A percentile compares a stretch with the other conserved stretches of the same genome.
These are phyloP conservation scores for Silene latifolia DNA, from an alignment of 148 eudicot species.

Conservation along the genomic window DNA sequence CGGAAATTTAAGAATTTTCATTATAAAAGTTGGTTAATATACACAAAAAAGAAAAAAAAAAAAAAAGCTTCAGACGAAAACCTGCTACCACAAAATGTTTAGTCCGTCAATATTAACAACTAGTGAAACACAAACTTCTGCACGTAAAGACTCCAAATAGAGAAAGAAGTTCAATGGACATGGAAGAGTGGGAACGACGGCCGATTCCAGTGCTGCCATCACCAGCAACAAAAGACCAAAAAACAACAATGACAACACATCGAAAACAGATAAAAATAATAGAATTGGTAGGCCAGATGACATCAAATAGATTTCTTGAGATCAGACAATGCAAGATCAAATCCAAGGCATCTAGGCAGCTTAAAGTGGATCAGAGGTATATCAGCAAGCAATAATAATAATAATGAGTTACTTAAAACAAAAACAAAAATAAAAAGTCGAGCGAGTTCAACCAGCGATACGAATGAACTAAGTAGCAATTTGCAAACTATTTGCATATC, in stretches of 20 bases:
- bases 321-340: background rate
- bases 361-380: background rate
- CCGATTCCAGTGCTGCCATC: background rate
- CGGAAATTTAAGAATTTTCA: background rate
- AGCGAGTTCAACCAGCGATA: background rate
- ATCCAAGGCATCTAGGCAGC: background rate
- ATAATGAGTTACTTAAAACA: background rate
- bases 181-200: too few relatives aligned
- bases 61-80: background rate
- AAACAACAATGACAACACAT: background rate
- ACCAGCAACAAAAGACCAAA: background rate
- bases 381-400: background rate
- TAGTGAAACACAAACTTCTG: too few relatives aligned
- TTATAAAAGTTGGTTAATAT: background rate
- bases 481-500: background rate
- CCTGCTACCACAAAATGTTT: background rate
- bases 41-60: too few relatives aligned
- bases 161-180: too few relatives aligned
- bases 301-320: too few relatives aligned
- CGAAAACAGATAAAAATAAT: too few relatives aligned
- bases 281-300: background rate
- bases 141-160: too few relatives aligned
- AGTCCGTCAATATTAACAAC: too few relatives aligned
- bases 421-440: background rate
- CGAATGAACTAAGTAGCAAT: background rate